Conservation (phyloP, 208 protist species). For the Porcisia deanei region DNA sequence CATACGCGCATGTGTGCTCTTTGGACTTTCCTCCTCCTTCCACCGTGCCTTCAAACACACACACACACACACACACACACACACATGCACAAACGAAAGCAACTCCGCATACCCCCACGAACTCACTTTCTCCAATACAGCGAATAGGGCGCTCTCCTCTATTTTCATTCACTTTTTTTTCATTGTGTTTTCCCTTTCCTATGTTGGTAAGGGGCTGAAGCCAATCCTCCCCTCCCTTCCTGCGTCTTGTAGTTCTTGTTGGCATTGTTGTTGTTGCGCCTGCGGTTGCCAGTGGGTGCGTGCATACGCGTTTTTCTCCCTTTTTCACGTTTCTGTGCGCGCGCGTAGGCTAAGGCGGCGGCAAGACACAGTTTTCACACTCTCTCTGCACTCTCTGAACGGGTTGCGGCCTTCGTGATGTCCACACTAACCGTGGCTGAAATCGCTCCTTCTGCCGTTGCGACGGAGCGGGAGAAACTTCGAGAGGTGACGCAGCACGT, state of each 20-base stretch:
- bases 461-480: conserved; percentile 35
- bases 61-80: not conserved
- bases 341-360: not conserved
- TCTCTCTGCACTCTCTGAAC: not conserved
- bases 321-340: not conserved
- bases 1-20: not conserved
- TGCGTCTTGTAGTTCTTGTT: not conserved
- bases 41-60: not conserved
- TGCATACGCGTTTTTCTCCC: not conserved
- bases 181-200: no score
- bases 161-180: no score
- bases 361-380: no score
- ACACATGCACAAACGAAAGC: not conserved
- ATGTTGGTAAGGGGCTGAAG: no score
- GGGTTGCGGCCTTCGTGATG: not conserved
- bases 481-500: conserved; percentile 71
- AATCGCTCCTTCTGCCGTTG: conserved; percentile 45
- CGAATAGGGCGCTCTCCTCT: no score
- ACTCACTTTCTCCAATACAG: no score
- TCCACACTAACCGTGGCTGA: conserved; percentile 38
- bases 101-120: not conserved
- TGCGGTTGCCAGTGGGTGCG: not conserved
- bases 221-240: no score
- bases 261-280: not conserved
- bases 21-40: not conserved